phyloP scores from a whole-genome alignment of 2,329 filamentous ascomycete species.

The Pseudophaeomoniella oleicola region DNA sequence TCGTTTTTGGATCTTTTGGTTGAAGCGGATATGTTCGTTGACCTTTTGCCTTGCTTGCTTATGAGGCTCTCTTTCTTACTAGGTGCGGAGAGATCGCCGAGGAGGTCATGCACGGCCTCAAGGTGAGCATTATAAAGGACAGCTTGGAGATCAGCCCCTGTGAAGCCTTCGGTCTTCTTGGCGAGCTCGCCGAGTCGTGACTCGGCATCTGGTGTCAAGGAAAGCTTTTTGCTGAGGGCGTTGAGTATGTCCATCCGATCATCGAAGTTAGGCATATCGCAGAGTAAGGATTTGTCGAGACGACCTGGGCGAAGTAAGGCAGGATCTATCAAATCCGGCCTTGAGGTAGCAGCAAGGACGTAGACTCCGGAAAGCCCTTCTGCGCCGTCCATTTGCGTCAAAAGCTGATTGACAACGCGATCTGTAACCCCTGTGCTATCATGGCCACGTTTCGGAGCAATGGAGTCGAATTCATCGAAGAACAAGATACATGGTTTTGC shows the following conservation, averaged over 20 bases:
- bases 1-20: constrained; percentile 23
- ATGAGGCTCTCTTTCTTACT: constrained; percentile 16
- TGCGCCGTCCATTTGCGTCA: constrained; percentile 98
- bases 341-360: constrained; percentile 81
- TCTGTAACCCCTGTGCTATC: constrained; percentile 98
- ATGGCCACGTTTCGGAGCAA: constrained; percentile 91
- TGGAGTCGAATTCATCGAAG: constrained; percentile 97
- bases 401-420: constrained; percentile 90
- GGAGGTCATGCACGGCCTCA: constrained; percentile 87
- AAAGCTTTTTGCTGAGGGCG: constrained; percentile 70
- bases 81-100: constrained; percentile 39
- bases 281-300: constrained; percentile 83
- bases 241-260: constrained; percentile 81
- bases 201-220: constrained; percentile 52
- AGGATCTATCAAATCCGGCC: constrained; percentile 91
- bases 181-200: constrained; percentile 60
- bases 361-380: constrained; percentile 92
- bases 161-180: constrained; percentile 70
- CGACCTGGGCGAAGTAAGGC: constrained; percentile 82
- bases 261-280: constrained; percentile 66
- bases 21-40: constrained; percentile 17
- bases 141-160: constrained; percentile 86
- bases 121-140: constrained; percentile 93
- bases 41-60: constrained; percentile 14
- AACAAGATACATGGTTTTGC: constrained; percentile 90